These are phyloP conservation scores for Exophiala dermatitidis DNA, from an alignment of 2,329 filamentous ascomycete genomes.

Conservation along the genomic window DNA sequence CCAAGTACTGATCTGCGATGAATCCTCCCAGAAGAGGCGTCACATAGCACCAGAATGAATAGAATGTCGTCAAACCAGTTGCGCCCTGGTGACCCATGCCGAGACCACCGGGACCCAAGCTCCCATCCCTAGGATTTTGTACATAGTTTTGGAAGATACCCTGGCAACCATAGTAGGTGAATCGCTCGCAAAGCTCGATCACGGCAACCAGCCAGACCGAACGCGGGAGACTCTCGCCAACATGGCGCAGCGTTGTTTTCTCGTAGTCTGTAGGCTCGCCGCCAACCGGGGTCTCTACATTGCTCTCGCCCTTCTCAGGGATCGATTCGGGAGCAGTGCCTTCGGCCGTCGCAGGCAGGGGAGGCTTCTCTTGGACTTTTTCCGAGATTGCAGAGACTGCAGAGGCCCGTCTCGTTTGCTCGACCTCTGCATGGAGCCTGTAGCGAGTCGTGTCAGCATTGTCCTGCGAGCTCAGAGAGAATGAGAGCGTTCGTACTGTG, in stretches of 20 bases:
- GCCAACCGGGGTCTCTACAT: background rate
- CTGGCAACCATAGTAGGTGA: conserved; percentile 33
- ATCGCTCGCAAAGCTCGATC: conserved; percentile 27
- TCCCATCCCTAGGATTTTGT: conserved; percentile 47
- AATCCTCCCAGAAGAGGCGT: conserved; percentile 54
- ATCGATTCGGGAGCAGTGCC: background rate
- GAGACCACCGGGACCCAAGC: conserved; percentile 51
- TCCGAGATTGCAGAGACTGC: background rate
- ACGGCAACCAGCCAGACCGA: conserved; percentile 24
- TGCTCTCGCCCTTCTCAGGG: background rate
- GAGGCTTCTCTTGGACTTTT: background rate
- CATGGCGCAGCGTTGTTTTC: conserved; percentile 19
- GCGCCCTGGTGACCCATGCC: conserved; percentile 53
- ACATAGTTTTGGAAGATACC: conserved; percentile 52
- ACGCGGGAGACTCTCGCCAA: conserved; percentile 26
- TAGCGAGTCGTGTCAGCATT: background rate
- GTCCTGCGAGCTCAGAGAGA: background rate
- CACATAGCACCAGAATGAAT: conserved; percentile 56
- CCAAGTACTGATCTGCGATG: conserved; percentile 61
- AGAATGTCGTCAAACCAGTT: conserved; percentile 48
- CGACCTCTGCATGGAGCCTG: background rate
- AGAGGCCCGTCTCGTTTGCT: background rate
- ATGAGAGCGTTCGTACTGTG: background rate
- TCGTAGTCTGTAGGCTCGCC: background rate
- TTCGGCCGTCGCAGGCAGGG: background rate